A percentile compares a stretch with the other conserved stretches of the same genome.
Evolutionary conservation across 1,284 basidiomycete species (phyloP).

Genomic region (Cerrena zonata): DNA sequence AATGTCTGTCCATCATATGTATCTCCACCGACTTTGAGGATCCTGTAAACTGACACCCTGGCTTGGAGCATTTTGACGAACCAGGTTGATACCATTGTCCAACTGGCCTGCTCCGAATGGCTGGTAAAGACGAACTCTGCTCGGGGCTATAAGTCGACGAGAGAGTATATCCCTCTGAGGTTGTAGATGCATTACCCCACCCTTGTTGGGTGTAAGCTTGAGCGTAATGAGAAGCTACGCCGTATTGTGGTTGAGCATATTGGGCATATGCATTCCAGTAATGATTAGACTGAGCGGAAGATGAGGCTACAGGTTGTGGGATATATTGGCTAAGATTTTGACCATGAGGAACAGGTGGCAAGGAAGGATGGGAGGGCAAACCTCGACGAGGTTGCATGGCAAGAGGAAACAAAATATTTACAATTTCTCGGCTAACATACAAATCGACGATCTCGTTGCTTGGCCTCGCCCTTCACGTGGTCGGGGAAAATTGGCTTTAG

Average conservation of each 20-base stretch:
- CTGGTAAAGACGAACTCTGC: slow-evolving; percentile 3
- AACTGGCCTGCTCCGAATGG: slow-evolving; percentile 3
- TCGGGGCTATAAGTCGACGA: slow-evolving; percentile 44
- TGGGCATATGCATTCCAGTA: background rate
- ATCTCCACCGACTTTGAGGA: slow-evolving; percentile 70
- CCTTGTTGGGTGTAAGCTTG: slow-evolving; percentile 45
- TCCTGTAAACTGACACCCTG: slow-evolving; percentile 69
- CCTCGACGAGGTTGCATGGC: slow-evolving; percentile 11
- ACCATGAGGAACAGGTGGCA: slow-evolving; percentile 13
- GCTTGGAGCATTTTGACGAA: slow-evolving; percentile 55
- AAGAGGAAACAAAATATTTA: background rate
- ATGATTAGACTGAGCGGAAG: background rate
- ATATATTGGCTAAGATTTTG: background rate
- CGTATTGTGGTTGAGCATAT: slow-evolving; percentile 17
- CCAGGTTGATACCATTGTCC: slow-evolving; percentile 59
- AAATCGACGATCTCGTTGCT: too few species aligned
- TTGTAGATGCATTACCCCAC: slow-evolving; percentile 33
- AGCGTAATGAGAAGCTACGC: slow-evolving; percentile 48
- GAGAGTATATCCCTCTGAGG: slow-evolving; percentile 49
- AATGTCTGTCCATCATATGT: slow-evolving; percentile 87
- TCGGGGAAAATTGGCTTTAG: background rate
- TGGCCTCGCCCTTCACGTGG: too few species aligned
- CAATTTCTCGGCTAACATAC: too few species aligned
- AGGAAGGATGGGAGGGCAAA: slow-evolving; percentile 14
- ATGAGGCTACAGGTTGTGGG: background rate